Evolutionary conservation across 2,329 filamentous ascomycete genomes (phyloP), one percentile per base, ranked within the genome.

Genomic region (Metarhizium anisopliae): DNA sequence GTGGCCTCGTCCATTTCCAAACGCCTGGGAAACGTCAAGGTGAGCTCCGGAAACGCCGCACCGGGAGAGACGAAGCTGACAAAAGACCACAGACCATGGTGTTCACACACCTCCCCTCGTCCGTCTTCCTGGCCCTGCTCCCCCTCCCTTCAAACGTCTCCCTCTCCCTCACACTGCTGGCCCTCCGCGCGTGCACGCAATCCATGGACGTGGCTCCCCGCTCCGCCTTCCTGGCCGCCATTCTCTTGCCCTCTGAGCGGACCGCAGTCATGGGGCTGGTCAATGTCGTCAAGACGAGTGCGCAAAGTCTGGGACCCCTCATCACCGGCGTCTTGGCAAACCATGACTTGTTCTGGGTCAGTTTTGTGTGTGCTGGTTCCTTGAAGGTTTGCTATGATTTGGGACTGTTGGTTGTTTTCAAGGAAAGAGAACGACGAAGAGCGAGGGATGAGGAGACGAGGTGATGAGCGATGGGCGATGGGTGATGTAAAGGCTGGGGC

Each of bases 201-300:
- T 83, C 76, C 51, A 90, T 90, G 86, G 87, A 90, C 61, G 78
- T 81, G 25, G 86, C 84, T 0, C 87, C 87, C 0, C 79, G 86
- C 8, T 78, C 81, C 3, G 87, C 87, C 0, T 90, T 90, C 65
- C 68, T 90, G 2, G 81, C 87, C 0, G 81, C 83, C 1, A 79
- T 84, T 0, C 76, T 90, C 3, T 77, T 81, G 10, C 78, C 85
- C 0, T 72, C 76, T 2, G 86, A 90, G 67, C 78, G 87, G 1
- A 90, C 87, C 0, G 84, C 85, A 0, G 80, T 89, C 11, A 85
- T 90, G 80, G 87, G 87, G 0, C 72, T 84, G 0, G 75, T 88
- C 3, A 89, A 89, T 59, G 81, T 86, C 0, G 79, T 86, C 32
- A 89, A 87, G 69, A 90, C 86, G 0, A 72, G 77, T 6, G 76